phyloP scores from a whole-genome alignment of 176 grass and related monocot genomes.

The Oryza meridionalis region DNA sequence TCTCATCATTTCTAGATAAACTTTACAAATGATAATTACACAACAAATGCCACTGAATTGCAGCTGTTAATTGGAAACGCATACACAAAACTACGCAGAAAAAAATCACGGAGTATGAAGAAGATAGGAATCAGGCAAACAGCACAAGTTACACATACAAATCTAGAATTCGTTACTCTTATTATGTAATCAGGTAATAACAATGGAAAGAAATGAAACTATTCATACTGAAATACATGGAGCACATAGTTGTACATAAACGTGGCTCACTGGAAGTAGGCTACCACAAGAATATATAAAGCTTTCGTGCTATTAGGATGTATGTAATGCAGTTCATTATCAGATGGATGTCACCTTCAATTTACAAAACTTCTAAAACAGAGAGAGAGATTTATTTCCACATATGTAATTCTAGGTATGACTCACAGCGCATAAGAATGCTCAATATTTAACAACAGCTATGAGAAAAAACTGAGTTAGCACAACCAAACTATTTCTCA shows the following conservation, averaged over 20 bases:
- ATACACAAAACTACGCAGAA: neutral
- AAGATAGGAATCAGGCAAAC: neutral
- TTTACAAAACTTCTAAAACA: neutral
- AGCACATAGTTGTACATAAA: constrained; percentile 3
- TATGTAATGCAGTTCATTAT: neutral
- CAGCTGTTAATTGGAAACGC: neutral
- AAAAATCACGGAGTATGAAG: constrained; percentile 1
- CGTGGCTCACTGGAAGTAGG: neutral
- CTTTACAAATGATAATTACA: neutral
- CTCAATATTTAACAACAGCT: neutral
- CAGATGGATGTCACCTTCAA: neutral
- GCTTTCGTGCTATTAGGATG: constrained; percentile 18
- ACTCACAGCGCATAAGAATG: neutral
- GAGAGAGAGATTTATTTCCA: neutral
- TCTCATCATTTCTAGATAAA: neutral
- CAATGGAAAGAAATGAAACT: neutral
- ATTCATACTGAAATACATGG: constrained; percentile 2
- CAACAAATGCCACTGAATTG: neutral
- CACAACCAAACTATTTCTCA: neutral
- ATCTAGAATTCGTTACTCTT: constrained; percentile 14
- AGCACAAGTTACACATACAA: neutral
- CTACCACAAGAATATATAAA: constrained; percentile 12
- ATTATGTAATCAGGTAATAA: constrained; percentile 12
- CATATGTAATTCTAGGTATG: neutral
- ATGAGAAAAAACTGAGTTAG: neutral